Evolutionary conservation across 1,284 basidiomycete species (phyloP).

Genomic region (Volvariella volvacea): DNA sequence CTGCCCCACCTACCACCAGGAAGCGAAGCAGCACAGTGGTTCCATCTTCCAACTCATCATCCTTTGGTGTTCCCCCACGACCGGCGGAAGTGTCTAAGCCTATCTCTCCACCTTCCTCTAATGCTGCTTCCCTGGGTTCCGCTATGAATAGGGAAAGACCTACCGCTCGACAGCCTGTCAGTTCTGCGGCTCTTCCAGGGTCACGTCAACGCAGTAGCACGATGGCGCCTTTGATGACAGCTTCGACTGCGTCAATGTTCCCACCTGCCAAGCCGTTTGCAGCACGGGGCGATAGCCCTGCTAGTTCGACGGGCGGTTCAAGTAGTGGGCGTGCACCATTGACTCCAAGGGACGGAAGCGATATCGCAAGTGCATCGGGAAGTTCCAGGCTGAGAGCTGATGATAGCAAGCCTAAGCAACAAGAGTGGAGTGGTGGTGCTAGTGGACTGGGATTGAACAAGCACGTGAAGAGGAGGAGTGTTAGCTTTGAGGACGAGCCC

Average conservation of each 20-base stretch:
- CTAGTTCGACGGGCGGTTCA: slow-evolving; percentile 74
- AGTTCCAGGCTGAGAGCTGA: slow-evolving; percentile 7
- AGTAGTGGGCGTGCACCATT: slow-evolving; percentile 64
- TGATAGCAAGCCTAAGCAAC: slow-evolving; percentile 7
- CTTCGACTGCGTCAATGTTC: slow-evolving; percentile 13
- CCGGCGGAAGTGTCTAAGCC: neutral
- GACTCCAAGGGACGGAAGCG: slow-evolving; percentile 71
- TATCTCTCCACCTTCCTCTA: neutral
- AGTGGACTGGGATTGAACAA: slow-evolving; percentile 26
- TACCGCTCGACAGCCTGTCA: neutral
- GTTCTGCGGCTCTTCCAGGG: neutral
- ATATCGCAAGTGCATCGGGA: slow-evolving; percentile 36
- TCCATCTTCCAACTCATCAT: slow-evolving; percentile 6
- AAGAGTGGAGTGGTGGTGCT: slow-evolving; percentile 16
- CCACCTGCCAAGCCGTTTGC: slow-evolving; percentile 45
- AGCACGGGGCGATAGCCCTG: slow-evolving; percentile 52
- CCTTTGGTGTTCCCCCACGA: neutral
- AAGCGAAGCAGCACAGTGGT: slow-evolving; percentile 19
- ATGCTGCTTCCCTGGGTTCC: neutral
- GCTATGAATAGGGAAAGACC: neutral
- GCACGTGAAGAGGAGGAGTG: slow-evolving; percentile 48
- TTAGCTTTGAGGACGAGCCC: slow-evolving; percentile 47
- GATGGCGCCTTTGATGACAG: slow-evolving; percentile 20
- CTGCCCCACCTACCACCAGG: slow-evolving; percentile 5
- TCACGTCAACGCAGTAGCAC: slow-evolving; percentile 23